Evolutionary conservation across 1,284 basidiomycete species (phyloP), one percentile per base, ranked within the genome.

Genomic region (Violaceomyces palustris): DNA sequence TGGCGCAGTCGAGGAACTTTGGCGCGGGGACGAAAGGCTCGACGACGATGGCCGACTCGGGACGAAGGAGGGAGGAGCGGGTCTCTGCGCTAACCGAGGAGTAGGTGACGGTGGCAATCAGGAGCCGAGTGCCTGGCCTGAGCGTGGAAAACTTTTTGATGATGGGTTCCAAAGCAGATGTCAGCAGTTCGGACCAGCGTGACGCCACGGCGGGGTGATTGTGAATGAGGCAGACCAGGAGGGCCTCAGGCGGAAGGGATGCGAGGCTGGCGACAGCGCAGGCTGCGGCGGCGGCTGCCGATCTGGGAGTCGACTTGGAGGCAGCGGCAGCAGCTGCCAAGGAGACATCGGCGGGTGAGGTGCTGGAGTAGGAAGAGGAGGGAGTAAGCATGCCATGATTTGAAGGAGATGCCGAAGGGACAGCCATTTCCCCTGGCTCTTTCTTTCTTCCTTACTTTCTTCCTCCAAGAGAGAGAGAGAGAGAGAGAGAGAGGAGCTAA

Each of bases 101-200:
- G 24, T 59, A 59, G n/a, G 55, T 40, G 19, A 59, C 42, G n/a
- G 36, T 35, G 8, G 45, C 56, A 26, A 59, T 46, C 18, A 45
- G 44, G 17, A 51, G 56, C 1, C 56, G 38, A 3, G 56, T 51
- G 3, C 56, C 56, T 14, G 56, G 37, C 17, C 46, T 50, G 21
- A 39, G 30, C 4, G 42, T 34, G 25, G 50, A 43, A 37, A 59
- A 43, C 42, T 49, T 48, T 11, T 48, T 53, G 10, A 44, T 38
- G 14, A 59, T 46, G 2, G 45, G 24, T 6, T 59, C 51, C 21
- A 59, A 29, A 17, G 55, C 48, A 0, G 56, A 51, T 10, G 48
- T 43, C 12, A 59, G 47, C 17, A 51, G 42, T 15, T 35, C 22
- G 25, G 47, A 34, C 56, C 56, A 59, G n/a, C 41, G 48, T 26